Conservation (phyloP, 352 stramenopile species). For the Pythium angustatum region DNA sequence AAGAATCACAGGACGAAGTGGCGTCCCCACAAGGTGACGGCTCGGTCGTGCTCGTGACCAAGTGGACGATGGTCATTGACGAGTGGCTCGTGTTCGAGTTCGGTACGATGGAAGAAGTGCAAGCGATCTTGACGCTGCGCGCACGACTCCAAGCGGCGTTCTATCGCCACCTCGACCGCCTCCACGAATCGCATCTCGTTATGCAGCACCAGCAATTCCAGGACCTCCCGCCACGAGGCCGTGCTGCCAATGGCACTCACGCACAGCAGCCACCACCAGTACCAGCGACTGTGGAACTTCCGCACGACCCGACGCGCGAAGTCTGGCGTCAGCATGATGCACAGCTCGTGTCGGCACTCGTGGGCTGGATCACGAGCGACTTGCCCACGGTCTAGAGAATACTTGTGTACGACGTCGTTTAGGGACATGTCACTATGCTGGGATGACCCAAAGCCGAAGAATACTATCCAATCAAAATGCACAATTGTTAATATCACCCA, state of each 20-base stretch:
- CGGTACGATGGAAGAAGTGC: conserved; percentile 40
- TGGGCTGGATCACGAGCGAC: conserved; percentile 57
- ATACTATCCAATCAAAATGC: neutral
- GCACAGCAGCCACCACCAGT: neutral
- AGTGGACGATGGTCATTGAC: conserved; percentile 66
- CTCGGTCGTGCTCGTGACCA: conserved; percentile 24
- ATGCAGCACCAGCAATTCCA: conserved; percentile 19
- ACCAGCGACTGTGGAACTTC: conserved; percentile 6
- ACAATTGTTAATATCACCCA: neutral
- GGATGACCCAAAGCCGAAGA: neutral
- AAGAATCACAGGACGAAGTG: conserved; percentile 36
- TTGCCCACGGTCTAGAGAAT: conserved; percentile 21
- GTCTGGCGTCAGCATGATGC: conserved; percentile 45
- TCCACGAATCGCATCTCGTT: conserved; percentile 38
- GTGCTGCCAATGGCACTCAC: conserved; percentile 1
- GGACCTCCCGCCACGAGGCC: conserved; percentile 24
- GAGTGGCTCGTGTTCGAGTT: conserved; percentile 78
- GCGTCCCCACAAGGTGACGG: conserved; percentile 30
- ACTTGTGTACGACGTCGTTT: neutral
- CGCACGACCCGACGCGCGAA: conserved; percentile 19
- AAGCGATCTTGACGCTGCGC: conserved; percentile 50
- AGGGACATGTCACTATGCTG: conserved; percentile 10
- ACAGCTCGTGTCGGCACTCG: conserved; percentile 48
- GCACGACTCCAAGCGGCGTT: conserved; percentile 63
- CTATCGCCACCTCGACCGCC: conserved; percentile 61